Percentiles rank a stretch among this genome's conserved stretches.
These are phyloP conservation scores for Phialemonium atrogriseum DNA, from an alignment of 2,329 filamentous ascomycete genomes.

Conservation along the genomic window DNA sequence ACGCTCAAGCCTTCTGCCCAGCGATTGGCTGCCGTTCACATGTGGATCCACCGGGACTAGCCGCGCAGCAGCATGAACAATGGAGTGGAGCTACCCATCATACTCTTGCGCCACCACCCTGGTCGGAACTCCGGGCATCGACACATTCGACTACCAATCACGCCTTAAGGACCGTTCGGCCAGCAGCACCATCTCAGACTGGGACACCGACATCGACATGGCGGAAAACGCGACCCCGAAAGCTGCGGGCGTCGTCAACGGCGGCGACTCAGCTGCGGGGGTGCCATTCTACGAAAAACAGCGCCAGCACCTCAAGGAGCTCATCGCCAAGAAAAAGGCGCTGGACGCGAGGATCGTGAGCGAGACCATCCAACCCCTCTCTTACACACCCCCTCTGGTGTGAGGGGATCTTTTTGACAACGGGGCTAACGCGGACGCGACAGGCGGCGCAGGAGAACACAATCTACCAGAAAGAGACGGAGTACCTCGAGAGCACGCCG, in stretches of 20 bases:
- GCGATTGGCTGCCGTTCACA: too few relatives aligned
- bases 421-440: slow-evolving; percentile 4
- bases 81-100: too few relatives aligned
- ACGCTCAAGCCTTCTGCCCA: too few relatives aligned
- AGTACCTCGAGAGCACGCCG: slow-evolving; percentile 84
- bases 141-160: too few relatives aligned
- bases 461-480: slow-evolving; percentile 75
- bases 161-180: too few relatives aligned
- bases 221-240: slow-evolving; percentile 19
- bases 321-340: slow-evolving; percentile 55
- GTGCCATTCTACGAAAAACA: slow-evolving; percentile 66
- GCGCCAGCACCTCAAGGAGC: slow-evolving; percentile 57
- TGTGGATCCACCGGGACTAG: too few relatives aligned
- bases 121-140: too few relatives aligned
- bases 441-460: slow-evolving; percentile 53
- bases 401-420: not conserved
- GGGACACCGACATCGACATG: too few relatives aligned
- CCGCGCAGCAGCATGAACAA: too few relatives aligned
- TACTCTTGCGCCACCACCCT: too few relatives aligned
- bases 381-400: slow-evolving; percentile 10
- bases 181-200: too few relatives aligned
- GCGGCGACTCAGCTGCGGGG: slow-evolving; percentile 34
- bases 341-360: slow-evolving; percentile 31
- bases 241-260: slow-evolving; percentile 5
- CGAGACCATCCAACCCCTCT: slow-evolving; percentile 3